Evolutionary conservation across 1,284 basidiomycete genomes (phyloP).

Genomic region (Mycosarcoma maydis): DNA sequence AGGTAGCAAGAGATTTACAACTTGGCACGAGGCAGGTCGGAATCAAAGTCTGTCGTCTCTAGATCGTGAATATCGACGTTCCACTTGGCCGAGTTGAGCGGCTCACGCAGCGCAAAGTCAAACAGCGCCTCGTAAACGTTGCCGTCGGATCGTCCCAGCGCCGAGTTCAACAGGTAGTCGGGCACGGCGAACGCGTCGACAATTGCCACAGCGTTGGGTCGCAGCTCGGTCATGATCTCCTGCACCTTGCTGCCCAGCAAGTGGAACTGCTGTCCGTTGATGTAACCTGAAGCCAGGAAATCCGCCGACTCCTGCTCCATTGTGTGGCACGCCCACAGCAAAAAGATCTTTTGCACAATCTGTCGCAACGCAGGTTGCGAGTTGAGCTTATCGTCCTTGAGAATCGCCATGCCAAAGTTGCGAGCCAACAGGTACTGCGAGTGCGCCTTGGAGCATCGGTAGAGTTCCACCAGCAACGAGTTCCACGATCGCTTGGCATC

Average conservation of each 20-base stretch:
- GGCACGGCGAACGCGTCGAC: conserved; percentile 65
- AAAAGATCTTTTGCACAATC: conserved; percentile 65
- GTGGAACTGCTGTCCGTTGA: conserved; percentile 65
- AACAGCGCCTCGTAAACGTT: conserved; percentile 65
- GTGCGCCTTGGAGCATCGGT: conserved; percentile 62
- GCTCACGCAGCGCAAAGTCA: conserved; percentile 59
- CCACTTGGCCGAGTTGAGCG: conserved; percentile 60
- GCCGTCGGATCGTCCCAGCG: conserved; percentile 66
- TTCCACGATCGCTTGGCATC: conserved; percentile 67
- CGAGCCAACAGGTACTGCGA: conserved; percentile 61
- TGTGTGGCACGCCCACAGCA: conserved; percentile 54
- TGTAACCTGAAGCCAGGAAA: conserved; percentile 68
- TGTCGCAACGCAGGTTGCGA: conserved; percentile 65
- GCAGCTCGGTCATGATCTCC: conserved; percentile 64
- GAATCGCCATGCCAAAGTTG: conserved; percentile 68
- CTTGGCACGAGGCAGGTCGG: conserved; percentile 48
- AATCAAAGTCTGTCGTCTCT: conserved; percentile 53
- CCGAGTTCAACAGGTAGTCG: conserved; percentile 67
- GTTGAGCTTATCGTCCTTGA: conserved; percentile 66
- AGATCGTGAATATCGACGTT: conserved; percentile 65
- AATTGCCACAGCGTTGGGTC: conserved; percentile 65
- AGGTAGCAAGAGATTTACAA: conserved; percentile 33
- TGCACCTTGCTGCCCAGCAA: conserved; percentile 64
- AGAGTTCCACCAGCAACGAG: conserved; percentile 67
- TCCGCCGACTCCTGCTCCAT: conserved; percentile 65